Base-by-base conservation (phyloP, 164 flowering plant genomes). In the Hamamelis virginiana region DNA sequence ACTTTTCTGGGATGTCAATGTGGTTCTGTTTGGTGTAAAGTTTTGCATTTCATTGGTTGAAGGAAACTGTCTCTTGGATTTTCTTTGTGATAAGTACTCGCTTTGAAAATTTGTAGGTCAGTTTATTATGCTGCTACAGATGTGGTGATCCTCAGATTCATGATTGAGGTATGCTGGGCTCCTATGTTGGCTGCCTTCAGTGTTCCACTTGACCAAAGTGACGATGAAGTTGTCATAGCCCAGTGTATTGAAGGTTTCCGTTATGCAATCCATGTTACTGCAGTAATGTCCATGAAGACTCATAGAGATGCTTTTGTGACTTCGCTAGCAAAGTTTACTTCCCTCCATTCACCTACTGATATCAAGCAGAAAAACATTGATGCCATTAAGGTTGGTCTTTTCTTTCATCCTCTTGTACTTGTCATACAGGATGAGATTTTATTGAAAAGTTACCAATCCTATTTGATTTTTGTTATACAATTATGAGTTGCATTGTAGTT, bases 171-270 rank as follows among this genome's bases (percentile, higher is more conserved):
- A 45, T 93, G 99, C 76, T 96, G 99, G 99, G 99, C 99, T 80
- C 99, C 99, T 13, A 96, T 93, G 97, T 72, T 96, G 87, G 99
- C 97, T 81, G 99, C 99, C 64, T 96, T 96, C 80, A 96, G 98
- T 81, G 98, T 96, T 75, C 98, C 98, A 51, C 94, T 96, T 75
- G 99, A 96, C 66, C 99, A 91, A 81, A 94, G 94, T 85, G 96
- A 90, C 62, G 98, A 96, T 75, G 98, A 91, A 74, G 81, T 85
- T 55, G 77, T 96, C 19, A 82, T 90, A 66, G 66, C 87, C 10
- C 84, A 83, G 38, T 96, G 99, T 78, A 90, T 96, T 70, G 88
- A 90, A 72, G 99, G 99, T 52, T 84, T 96, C 70, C 97, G 91
- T 21, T 68, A 72, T 74, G 98, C 99, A 47, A 84, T 96, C 68